phyloP scores from a whole-genome alignment of 148 eudicot genomes.

The Persicaria tinctoria region DNA sequence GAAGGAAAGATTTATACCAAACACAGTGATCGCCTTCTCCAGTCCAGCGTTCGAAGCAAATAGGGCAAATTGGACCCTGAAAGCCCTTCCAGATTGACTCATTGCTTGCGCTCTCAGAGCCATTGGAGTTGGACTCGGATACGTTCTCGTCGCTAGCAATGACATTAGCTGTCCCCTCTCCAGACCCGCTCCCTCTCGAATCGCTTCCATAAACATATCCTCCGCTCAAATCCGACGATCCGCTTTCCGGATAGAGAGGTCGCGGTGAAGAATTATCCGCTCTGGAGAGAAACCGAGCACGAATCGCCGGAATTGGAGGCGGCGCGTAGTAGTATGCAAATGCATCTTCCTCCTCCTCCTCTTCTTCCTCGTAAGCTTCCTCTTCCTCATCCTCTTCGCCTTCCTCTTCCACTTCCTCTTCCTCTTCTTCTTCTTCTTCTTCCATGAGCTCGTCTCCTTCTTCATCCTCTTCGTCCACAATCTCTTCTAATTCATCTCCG shows the following conservation, averaged over 20 bases:
- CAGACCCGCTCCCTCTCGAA: background rate
- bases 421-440: slow-evolving; percentile 7
- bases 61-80: slow-evolving; percentile 37
- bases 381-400: background rate
- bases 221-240: background rate
- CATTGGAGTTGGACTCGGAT: background rate
- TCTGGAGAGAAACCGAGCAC: background rate
- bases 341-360: background rate
- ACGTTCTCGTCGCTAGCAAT: background rate
- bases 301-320: background rate
- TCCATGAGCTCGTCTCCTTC: background rate
- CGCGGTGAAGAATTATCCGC: background rate
- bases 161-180: background rate
- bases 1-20: background rate
- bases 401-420: background rate
- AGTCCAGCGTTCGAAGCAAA: slow-evolving; percentile 76
- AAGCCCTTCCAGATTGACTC: background rate
- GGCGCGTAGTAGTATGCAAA: background rate
- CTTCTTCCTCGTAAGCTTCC: background rate
- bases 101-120: background rate
- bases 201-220: background rate
- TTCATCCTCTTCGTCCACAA: slow-evolving; percentile 1
- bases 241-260: background rate
- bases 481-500: background rate
- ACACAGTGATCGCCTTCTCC: slow-evolving; percentile 48